A percentile compares a stretch with the other conserved stretches of the same genome.
These are phyloP conservation scores for Schizothecium vesticola DNA, from an alignment of 495 filamentous ascomycete genomes.

Conservation along the genomic window DNA sequence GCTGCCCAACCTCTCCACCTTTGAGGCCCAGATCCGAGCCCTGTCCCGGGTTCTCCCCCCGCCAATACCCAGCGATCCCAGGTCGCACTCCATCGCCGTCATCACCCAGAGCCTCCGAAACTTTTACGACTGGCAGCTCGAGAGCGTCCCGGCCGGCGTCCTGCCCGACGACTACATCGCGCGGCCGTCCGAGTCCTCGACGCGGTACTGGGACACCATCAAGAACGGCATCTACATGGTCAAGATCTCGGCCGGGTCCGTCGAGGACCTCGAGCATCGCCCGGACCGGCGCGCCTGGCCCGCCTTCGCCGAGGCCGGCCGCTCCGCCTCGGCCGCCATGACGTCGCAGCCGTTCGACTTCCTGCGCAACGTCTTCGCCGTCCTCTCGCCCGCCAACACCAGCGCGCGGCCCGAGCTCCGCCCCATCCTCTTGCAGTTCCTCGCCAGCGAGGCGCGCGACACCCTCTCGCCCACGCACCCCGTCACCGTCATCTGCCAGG, in stretches of 20 bases:
- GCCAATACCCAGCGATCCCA: conserved; percentile 15
- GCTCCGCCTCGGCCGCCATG: conserved; percentile 26
- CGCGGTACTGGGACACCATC: conserved; percentile 25
- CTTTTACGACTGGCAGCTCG: conserved; percentile 30
- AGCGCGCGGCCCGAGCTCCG: conserved; percentile 29
- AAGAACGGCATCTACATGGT: conserved; percentile 31
- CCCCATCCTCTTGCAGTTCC: conserved; percentile 24
- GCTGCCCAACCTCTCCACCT: conserved; percentile 15
- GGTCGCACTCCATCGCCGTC: conserved; percentile 20
- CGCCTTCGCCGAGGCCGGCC: conserved; percentile 23
- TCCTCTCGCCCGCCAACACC: conserved; percentile 27
- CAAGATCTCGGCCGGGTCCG: conserved; percentile 23
- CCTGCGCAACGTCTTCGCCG: conserved; percentile 28
- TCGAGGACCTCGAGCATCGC: conserved; percentile 11
- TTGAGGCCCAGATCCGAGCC: conserved; percentile 19
- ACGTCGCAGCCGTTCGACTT: conserved; percentile 29
- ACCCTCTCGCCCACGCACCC: conserved; percentile 26
- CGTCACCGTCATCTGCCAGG: conserved; percentile 26
- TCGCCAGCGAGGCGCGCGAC: conserved; percentile 22
- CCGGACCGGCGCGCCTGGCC: conserved; percentile 24
- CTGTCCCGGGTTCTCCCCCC: conserved; percentile 20
- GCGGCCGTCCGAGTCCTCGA: conserved; percentile 19
- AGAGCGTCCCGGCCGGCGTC: conserved; percentile 23
- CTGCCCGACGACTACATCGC: conserved; percentile 28
- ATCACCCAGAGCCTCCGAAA: conserved; percentile 25